Evolutionary conservation across 805 yeast genomes (phyloP), one percentile per base, ranked within the genome.

Genomic region (Metschnikowia cerradonensis): DNA sequence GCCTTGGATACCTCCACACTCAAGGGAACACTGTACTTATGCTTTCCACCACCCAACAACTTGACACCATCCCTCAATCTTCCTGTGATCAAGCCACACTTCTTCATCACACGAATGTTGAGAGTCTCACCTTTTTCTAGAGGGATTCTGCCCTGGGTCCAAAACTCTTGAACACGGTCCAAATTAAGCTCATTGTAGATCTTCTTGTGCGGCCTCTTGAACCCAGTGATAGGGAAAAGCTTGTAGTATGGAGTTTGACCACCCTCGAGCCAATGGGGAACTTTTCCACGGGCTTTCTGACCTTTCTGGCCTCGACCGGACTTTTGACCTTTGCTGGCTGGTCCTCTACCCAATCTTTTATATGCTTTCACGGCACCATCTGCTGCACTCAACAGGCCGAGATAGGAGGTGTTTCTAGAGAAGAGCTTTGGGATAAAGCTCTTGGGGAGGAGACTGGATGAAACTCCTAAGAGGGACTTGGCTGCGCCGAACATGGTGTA

Each of bases 291-390:
- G 10, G 98, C 97, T 73, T 92, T 92, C 68, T 92, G 98, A 82
- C 99, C 99, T 73, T 94, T 94, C 64, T 89, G 96, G 77, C 99
- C 99, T 68, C 98, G 80, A 45, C 96, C 96, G 6, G 97, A 83
- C 3, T 98, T 94, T 70, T 92, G 91, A 74, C 99, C 99, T 58
- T 80, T 76, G 35, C 95, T 86, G 39, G 95, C 90, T 22, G 96
- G 96, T 73, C 98, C 98, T 75, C 99, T 84, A 70, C 99, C 99
- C 11, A 92, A 76, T 68, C 97, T 79, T 64, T 84, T 88, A 63
- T 76, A 78, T 15, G 75, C 67, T 46, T 72, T 73, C 39, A 82
- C 83, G 0, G 92, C 82, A 42, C 85, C 83, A 38, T 75, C 75
- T 3, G 83, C 76, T 8, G 91, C 90, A 37, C 73, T 68, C 56